These are phyloP conservation scores for Thozetella sp. DNA, from an alignment of 495 filamentous ascomycete genomes.

Conservation along the genomic window DNA sequence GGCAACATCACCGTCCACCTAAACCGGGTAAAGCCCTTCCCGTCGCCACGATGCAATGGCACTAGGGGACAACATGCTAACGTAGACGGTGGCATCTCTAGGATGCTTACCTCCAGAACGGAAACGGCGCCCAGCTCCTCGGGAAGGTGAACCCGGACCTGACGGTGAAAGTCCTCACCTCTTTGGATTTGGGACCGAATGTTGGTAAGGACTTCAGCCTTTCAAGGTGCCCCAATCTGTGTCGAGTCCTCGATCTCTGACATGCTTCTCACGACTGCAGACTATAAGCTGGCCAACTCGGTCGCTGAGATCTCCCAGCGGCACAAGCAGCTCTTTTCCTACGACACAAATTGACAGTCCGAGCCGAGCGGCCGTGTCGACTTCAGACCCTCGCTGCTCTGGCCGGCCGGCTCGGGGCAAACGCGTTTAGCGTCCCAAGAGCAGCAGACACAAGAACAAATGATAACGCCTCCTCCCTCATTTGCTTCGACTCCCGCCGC, in stretches of 20 bases:
- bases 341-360: constrained; percentile 29
- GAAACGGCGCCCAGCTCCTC: constrained; percentile 83
- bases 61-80: constrained; percentile 3
- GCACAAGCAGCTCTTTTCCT: constrained; percentile 66
- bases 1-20: constrained; percentile 73
- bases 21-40: constrained; percentile 59
- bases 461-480: constrained; percentile 16
- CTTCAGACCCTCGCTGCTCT: constrained; percentile 22
- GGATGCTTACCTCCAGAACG: constrained; percentile 78
- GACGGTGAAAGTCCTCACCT: constrained; percentile 71
- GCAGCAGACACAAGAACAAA: constrained; percentile 6
- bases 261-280: constrained; percentile 37
- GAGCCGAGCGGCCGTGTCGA: constrained; percentile 20
- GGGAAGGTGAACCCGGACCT: constrained; percentile 88
- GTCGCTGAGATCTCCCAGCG: constrained; percentile 90
- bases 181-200: constrained; percentile 75
- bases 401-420: constrained; percentile 25
- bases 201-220: constrained; percentile 54
- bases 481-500: constrained; percentile 8
- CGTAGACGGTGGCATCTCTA: constrained; percentile 26
- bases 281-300: constrained; percentile 77
- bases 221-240: neutral
- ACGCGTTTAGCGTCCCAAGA: neutral
- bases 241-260: constrained; percentile 12
- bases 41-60: neutral